Evolutionary conservation across 306 rosid genomes (phyloP).

Genomic region (Vigna hirtella): DNA sequence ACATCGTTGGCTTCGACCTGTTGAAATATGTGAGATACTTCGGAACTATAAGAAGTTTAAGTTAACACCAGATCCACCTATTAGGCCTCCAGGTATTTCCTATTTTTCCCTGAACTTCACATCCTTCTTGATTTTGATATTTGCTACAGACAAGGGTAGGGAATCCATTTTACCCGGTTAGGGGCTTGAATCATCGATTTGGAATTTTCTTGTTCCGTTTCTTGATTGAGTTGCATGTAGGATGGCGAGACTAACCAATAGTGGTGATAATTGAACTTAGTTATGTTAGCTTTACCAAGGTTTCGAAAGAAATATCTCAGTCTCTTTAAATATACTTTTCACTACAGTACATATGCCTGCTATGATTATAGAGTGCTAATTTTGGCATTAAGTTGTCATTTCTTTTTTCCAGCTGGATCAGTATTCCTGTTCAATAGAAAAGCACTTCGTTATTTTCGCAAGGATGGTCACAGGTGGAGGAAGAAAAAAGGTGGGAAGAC

Average conservation of each 20-base stretch:
- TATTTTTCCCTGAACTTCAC: neutral
- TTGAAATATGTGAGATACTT: slow-evolving; percentile 78
- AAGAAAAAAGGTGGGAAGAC: slow-evolving; percentile 87
- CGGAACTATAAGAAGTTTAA: slow-evolving; percentile 61
- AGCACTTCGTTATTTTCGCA: slow-evolving; percentile 75
- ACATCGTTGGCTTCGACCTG: slow-evolving; percentile 77
- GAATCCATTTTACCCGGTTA: neutral
- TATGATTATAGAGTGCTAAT: slow-evolving; percentile 2
- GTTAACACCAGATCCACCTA: slow-evolving; percentile 64
- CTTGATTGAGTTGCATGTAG: neutral
- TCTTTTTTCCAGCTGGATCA: slow-evolving; percentile 67
- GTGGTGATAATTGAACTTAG: slow-evolving; percentile 1
- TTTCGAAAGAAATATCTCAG: neutral
- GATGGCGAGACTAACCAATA: slow-evolving; percentile 2
- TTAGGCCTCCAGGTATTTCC: slow-evolving; percentile 66
- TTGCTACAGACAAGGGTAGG: neutral
- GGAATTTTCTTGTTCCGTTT: slow-evolving; percentile 1
- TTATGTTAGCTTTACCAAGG: neutral
- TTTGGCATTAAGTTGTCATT: slow-evolving; percentile 30
- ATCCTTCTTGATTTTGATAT: neutral
- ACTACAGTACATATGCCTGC: neutral
- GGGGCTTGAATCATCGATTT: neutral
- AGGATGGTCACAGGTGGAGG: slow-evolving; percentile 87
- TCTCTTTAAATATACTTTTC: neutral
- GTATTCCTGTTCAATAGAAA: slow-evolving; percentile 77